phyloP scores from a whole-genome alignment of 257 asterid species.

The Nemophila menziesii region DNA sequence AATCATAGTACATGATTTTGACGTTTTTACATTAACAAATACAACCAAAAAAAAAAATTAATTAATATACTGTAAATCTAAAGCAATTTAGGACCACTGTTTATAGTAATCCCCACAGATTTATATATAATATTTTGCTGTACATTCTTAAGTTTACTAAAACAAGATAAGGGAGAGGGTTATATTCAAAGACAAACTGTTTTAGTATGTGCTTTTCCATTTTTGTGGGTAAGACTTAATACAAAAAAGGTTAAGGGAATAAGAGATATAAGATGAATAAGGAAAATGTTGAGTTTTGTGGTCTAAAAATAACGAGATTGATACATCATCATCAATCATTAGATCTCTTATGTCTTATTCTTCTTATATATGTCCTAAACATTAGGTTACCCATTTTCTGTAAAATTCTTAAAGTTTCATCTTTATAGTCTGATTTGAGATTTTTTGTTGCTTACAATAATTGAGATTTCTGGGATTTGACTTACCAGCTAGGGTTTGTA shows the following conservation, averaged over 20 bases:
- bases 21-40: not conserved
- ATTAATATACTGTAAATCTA: too few species aligned
- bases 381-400: not conserved
- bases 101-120: too few species aligned
- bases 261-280: conserved; percentile 19
- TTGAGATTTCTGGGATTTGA: not conserved
- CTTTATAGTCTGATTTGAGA: not conserved
- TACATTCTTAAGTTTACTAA: conserved; percentile 14
- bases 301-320: conserved; percentile 41
- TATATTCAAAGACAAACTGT: not conserved
- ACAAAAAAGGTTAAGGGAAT: conserved; percentile 16
- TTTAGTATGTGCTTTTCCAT: conserved; percentile 8
- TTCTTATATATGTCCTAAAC: not conserved
- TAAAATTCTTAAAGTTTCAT: not conserved
- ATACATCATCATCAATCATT: conserved; percentile 21
- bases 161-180: conserved; percentile 12
- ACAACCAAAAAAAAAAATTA: too few species aligned
- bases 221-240: conserved; percentile 14
- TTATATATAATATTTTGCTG: not conserved
- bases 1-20: conserved; percentile 13
- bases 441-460: not conserved
- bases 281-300: conserved; percentile 34
- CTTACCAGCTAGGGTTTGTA: not conserved
- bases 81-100: too few species aligned
- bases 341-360: conserved; percentile 19